Evolutionary conservation across 164 flowering plant species (phyloP), one percentile per base, ranked within the genome.

Genomic region (Sedum album): DNA sequence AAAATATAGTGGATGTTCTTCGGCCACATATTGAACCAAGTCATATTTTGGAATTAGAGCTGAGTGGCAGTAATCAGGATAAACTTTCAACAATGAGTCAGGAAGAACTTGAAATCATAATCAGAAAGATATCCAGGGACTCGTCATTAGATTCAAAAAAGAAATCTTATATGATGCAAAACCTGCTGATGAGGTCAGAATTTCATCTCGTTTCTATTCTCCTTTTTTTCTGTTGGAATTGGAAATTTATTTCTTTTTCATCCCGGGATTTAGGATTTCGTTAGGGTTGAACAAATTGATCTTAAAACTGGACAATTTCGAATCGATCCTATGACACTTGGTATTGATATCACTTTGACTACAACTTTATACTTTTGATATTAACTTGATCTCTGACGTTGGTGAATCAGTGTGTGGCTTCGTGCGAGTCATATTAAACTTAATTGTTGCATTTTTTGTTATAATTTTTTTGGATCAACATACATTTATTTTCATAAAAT

Each of bases 161-260:
- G 69, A 91, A 86, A 71, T 72, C 93, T 46, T 73, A 57, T 57
- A 69, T 89, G n/a, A 82, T 84, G 49, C 97, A 91, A 80, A 84
- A 80, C 71, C 71, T 89, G 73, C 76, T 82, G 17, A 88, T 78
- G 81, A 89, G 97, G 97, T 88, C 68, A 30, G 73, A 53, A 14
- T 20, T 28, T 26, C 55, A 31, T 41, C n/a, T 67, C 46, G 13
- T 21, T 1, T 36, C 20, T 64, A 8, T n/a, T 65, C 28, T 4
- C 46, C 11, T 31, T n/a, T 51, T 53, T 53, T 6, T 23, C 60
- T 21, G 13, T 13, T 57, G 62, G 5, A 35, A 3, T 35, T 35
- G 6, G 8, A 30, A 26, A 28, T 26, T 28, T 3, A 2, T 28
- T 28, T 15, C 31, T 3, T 55, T 55, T 55, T 30, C 62, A 13